Conservation (phyloP, 2,329 filamentous ascomycete species). For the Aspergillus brunneoviolaceus region DNA sequence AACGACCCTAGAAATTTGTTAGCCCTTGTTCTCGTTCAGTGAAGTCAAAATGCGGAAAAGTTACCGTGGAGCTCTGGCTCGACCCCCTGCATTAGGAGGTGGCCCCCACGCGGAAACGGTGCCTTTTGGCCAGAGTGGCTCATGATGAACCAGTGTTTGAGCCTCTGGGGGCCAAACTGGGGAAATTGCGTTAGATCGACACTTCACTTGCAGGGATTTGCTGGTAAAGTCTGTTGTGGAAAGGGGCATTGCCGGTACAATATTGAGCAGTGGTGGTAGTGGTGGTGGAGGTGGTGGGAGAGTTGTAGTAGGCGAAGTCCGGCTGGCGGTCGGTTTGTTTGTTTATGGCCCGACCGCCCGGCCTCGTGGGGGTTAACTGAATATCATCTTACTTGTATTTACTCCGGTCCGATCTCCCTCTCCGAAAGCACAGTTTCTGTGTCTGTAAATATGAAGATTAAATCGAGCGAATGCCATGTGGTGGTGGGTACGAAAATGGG, state of each 20-base stretch:
- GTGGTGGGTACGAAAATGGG: no score
- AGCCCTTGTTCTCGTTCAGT: background rate
- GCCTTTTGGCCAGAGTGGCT: background rate
- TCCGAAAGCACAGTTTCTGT: no score
- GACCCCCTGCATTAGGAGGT: background rate
- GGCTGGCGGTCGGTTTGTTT: no score
- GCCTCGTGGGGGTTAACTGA: no score
- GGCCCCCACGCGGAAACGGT: background rate
- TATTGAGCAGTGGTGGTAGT: background rate
- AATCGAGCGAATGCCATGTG: no score
- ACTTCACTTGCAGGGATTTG: background rate
- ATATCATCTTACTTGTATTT: no score
- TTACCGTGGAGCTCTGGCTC: background rate
- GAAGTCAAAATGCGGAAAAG: no score
- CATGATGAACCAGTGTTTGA: slow-evolving; percentile 7
- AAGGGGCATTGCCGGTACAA: background rate
- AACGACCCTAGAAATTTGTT: no score
- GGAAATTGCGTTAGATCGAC: background rate
- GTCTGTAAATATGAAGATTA: no score
- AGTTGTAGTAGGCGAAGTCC: background rate
- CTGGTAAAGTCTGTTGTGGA: background rate
- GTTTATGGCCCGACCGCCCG: no score
- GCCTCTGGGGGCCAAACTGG: slow-evolving; percentile 4
- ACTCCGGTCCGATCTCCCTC: no score
- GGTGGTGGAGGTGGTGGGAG: background rate